Evolutionary conservation across 306 rosid genomes (phyloP).

Genomic region (Cucumis melo): DNA sequence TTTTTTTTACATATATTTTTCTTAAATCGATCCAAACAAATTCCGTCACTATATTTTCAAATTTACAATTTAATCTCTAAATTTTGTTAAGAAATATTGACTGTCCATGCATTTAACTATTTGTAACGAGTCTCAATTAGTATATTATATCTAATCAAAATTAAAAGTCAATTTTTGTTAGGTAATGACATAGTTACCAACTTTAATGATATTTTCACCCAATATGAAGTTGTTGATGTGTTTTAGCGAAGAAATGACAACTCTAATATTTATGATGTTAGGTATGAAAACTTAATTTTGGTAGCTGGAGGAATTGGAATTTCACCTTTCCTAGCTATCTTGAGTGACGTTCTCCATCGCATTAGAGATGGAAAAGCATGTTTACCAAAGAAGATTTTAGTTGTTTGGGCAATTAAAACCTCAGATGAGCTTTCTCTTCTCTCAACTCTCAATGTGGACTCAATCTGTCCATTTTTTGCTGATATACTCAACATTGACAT

Average conservation of each 20-base stretch:
- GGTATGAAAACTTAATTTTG: slow-evolving; percentile 76
- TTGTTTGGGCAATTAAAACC: slow-evolving; percentile 81
- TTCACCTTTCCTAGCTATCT: slow-evolving; percentile 81
- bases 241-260: neutral
- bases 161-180: too few relatives aligned
- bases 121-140: too few relatives aligned
- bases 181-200: too few relatives aligned
- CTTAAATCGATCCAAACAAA: too few relatives aligned
- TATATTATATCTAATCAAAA: too few relatives aligned
- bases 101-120: too few relatives aligned
- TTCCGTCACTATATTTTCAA: too few relatives aligned
- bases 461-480: slow-evolving; percentile 46
- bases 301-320: slow-evolving; percentile 98
- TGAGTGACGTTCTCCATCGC: slow-evolving; percentile 79
- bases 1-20: too few relatives aligned
- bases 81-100: too few relatives aligned
- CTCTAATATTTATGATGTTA: neutral
- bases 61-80: too few relatives aligned
- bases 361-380: slow-evolving; percentile 60
- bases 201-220: too few relatives aligned
- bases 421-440: slow-evolving; percentile 76
- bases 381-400: slow-evolving; percentile 38
- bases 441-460: slow-evolving; percentile 51
- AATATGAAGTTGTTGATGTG: too few relatives aligned
- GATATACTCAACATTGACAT: slow-evolving; percentile 42